Percentiles rank a stretch among this genome's conserved stretches.
Conservation (phyloP, 257 asterid genomes). For the Pogostemon cablin region DNA sequence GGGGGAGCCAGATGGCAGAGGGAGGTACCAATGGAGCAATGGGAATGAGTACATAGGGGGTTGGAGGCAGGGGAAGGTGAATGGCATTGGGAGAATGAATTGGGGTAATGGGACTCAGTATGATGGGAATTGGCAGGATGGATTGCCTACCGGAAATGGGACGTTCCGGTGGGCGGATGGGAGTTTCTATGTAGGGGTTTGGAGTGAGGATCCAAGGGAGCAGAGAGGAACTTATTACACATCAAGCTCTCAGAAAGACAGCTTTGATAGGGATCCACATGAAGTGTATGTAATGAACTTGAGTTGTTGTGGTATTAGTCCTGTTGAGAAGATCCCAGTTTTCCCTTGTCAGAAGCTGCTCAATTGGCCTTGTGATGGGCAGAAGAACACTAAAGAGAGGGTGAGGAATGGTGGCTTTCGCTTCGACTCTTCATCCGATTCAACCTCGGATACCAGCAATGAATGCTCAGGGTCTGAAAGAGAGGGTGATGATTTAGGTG, state of each 20-base stretch:
- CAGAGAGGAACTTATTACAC: slow-evolving; percentile 84
- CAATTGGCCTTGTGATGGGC: slow-evolving; percentile 60
- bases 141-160: slow-evolving; percentile 83
- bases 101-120: slow-evolving; percentile 76
- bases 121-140: slow-evolving; percentile 83
- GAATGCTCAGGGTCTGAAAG: slow-evolving; percentile 36
- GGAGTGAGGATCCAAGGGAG: slow-evolving; percentile 72
- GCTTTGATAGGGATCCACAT: slow-evolving; percentile 75
- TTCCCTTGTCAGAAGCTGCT: slow-evolving; percentile 69
- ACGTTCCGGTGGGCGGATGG: slow-evolving; percentile 76
- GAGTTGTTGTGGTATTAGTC: slow-evolving; percentile 49
- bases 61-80: slow-evolving; percentile 79
- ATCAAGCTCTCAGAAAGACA: slow-evolving; percentile 42
- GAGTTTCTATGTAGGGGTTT: slow-evolving; percentile 82
- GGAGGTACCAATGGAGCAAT: slow-evolving; percentile 75
- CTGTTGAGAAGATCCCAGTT: slow-evolving; percentile 56
- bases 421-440: slow-evolving; percentile 59
- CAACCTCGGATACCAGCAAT: slow-evolving; percentile 37
- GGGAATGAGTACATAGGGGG: slow-evolving; percentile 80
- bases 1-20: slow-evolving; percentile 71
- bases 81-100: slow-evolving; percentile 72
- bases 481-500: slow-evolving; percentile 38
- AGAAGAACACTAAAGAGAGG: slow-evolving; percentile 37
- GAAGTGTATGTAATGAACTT: slow-evolving; percentile 52
- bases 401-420: slow-evolving; percentile 40